Base-by-base conservation (phyloP, 2,329 filamentous ascomycete genomes). In the Aaosphaeria pasadenensis region DNA sequence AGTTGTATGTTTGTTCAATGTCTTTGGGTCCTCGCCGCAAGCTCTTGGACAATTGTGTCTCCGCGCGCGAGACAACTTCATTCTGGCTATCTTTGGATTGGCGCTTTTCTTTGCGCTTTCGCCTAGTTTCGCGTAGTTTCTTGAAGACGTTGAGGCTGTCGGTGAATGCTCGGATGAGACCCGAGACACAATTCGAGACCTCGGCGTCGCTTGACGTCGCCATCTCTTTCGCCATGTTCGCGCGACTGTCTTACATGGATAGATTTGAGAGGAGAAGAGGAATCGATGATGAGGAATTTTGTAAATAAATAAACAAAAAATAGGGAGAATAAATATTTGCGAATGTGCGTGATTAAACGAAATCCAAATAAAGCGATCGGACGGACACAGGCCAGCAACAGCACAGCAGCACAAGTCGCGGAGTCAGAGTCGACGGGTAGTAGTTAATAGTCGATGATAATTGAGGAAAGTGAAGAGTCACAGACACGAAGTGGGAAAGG, bases 131-230 rank as follows among this genome's bases (percentile, higher is more conserved):
- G 11, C 69, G 64, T 33, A 75, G 56, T 48, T 69, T 63, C 53
- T 70, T 74, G 61, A 76, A 74, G 13, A 76, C 69, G 52, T 76
- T 71, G 31, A 76, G 59, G 29, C 73, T 73, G 53, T 70, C 71
- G 35, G 71, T 63, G 54, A 76, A 77, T 5, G 74, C 73, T 38
- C 70, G 67, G 32, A 76, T 68, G 46, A 77, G 71, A 32, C 70
- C 69, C 13, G 66, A 57, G 13, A 77, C 71, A 44, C 67, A 70
- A 45, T 48, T 62, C 9, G 62, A 55, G 44, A 69, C 65, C 47
- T 54, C 45, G 6, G 38, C 43, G 6, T 66, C 59, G 39, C 57
- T 58, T 36, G 60, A 58, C 28, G 49, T 54, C 50, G 56, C 50
- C 50, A 54, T 53, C 33, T 36, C 33, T 36, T 36, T 36, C 33